Conservation (phyloP, 2,329 filamentous ascomycete species). For the Fusarium sp. region DNA sequence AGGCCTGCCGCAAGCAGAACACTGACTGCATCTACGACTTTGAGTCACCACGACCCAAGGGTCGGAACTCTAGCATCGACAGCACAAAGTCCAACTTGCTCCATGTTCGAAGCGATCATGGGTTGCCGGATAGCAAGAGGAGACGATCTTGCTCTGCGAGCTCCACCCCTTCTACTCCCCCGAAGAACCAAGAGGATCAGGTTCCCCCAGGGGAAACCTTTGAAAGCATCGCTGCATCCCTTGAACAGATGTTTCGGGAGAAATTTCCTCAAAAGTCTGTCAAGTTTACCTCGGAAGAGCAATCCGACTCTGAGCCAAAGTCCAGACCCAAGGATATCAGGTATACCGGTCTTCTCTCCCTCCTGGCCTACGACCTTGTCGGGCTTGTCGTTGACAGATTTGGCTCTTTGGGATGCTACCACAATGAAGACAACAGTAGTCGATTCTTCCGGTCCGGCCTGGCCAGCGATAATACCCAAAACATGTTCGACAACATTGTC, state of each 20-base stretch:
- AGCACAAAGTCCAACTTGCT: conserved; percentile 30
- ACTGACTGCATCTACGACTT: conserved; percentile 53
- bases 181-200: conserved; percentile 35
- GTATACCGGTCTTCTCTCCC: conserved; percentile 42
- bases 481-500: conserved; percentile 46
- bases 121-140: conserved; percentile 30
- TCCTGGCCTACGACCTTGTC: conserved; percentile 47
- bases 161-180: conserved; percentile 40
- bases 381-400: conserved; percentile 44
- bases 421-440: conserved; percentile 41
- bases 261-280: conserved; percentile 35
- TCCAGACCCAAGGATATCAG: conserved; percentile 21
- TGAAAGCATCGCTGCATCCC: conserved; percentile 43
- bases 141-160: conserved; percentile 41
- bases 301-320: not conserved
- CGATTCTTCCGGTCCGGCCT: conserved; percentile 44
- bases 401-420: conserved; percentile 44
- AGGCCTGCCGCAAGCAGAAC: conserved; percentile 50
- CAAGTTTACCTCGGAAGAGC: not conserved
- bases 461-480: conserved; percentile 40
- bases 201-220: conserved; percentile 18
- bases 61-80: conserved; percentile 43
- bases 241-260: conserved; percentile 46
- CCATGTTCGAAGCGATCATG: conserved; percentile 23
- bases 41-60: conserved; percentile 46